A percentile compares a stretch with the other conserved stretches of the same genome.
Conservation (phyloP, 129 eudicot genomes). For the Artemisia argyi region DNA sequence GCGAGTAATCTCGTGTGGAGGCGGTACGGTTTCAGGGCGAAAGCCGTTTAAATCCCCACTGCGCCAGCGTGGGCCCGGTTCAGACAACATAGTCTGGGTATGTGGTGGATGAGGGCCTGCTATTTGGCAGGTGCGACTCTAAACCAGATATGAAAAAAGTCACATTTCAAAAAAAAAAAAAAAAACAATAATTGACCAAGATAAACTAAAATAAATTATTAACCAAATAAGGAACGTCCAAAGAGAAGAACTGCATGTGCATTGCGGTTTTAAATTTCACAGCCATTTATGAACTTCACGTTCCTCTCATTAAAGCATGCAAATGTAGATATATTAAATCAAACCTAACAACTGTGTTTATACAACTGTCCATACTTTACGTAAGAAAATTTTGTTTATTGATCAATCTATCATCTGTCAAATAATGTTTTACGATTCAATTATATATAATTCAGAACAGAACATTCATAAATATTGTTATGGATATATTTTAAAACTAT, state of each 20-base stretch:
- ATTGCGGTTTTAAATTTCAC: slow-evolving; percentile 37
- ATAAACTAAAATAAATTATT: slow-evolving; percentile 17
- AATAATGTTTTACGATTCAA: background rate
- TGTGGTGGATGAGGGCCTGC: too few relatives aligned
- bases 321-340: slow-evolving; percentile 35
- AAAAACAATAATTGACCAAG: slow-evolving; percentile 26
- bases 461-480: background rate
- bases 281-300: slow-evolving; percentile 49
- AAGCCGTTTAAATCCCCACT: too few relatives aligned
- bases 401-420: background rate
- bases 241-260: slow-evolving; percentile 49
- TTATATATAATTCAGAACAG: background rate
- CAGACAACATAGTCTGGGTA: too few relatives aligned
- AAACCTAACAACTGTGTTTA: slow-evolving; percentile 35
- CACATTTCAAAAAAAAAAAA: too few relatives aligned
- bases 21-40: too few relatives aligned
- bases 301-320: slow-evolving; percentile 44
- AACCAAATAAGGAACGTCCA: slow-evolving; percentile 29
- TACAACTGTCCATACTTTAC: slow-evolving; percentile 27
- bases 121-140: too few relatives aligned
- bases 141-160: too few relatives aligned
- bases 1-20: too few relatives aligned
- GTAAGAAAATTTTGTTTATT: background rate
- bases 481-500: background rate
- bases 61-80: too few relatives aligned